A percentile compares a stretch with the other conserved stretches of the same genome.
Evolutionary conservation across 2,329 filamentous ascomycete species (phyloP).

Genomic region (Amauroascus niger): DNA sequence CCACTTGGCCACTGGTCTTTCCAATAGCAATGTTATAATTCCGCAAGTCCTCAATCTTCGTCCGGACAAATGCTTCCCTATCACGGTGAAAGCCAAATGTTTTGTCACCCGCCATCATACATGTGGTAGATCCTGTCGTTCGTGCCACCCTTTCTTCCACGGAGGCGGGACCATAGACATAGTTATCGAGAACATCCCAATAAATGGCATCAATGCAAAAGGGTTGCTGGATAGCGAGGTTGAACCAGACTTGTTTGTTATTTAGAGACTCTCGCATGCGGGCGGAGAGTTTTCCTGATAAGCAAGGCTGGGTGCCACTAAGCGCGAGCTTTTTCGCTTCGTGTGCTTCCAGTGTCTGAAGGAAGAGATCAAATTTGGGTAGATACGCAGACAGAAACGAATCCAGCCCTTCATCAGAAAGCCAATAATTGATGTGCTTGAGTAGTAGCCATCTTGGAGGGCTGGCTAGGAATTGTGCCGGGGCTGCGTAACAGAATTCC

Average conservation of each 20-base stretch:
- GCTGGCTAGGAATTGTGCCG: slow-evolving; percentile 19
- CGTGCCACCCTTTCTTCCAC: not conserved
- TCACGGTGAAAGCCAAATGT: too few species aligned
- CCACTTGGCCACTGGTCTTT: not conserved
- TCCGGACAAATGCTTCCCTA: not conserved
- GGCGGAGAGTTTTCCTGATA: not conserved
- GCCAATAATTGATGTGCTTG: slow-evolving; percentile 17
- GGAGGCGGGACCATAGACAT: not conserved
- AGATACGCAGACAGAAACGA: not conserved
- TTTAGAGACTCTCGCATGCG: slow-evolving; percentile 4
- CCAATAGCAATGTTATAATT: not conserved
- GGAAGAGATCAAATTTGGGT: slow-evolving; percentile 1
- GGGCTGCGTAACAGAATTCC: slow-evolving; percentile 23
- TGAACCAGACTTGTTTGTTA: slow-evolving; percentile 7
- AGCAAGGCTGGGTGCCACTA: too few species aligned
- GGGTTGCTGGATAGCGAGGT: not conserved
- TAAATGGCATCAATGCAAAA: slow-evolving; percentile 3
- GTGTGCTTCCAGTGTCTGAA: not conserved
- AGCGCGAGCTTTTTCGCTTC: not conserved
- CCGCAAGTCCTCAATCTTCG: not conserved
- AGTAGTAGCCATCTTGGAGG: slow-evolving; percentile 22
- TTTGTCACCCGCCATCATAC: too few species aligned
- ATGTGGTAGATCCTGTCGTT: not conserved
- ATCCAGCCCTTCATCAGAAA: not conserved
- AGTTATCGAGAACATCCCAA: slow-evolving; percentile 1